Percentiles rank a stretch among this genome's conserved stretches.
Conservation (phyloP, 2,329 filamentous ascomycete genomes). For the Zymoseptoria passerinii region DNA sequence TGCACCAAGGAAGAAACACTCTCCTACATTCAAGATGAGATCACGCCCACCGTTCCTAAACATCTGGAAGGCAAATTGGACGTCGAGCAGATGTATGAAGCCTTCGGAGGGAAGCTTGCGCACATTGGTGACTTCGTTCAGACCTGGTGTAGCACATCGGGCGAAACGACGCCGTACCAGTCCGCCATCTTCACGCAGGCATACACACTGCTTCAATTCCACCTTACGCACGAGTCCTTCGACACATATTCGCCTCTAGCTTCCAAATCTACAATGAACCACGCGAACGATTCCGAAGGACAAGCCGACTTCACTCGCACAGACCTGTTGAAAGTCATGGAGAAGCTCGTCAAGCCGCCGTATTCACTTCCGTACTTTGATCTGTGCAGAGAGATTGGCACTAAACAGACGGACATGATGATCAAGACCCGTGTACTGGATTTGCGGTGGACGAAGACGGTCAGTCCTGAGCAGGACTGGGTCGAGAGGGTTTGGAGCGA, state of each 20-base stretch:
- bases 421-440: conserved; percentile 15
- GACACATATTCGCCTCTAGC: conserved; percentile 12
- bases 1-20: conserved; percentile 11
- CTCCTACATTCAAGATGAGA: conserved; percentile 7
- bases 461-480: conserved; percentile 9
- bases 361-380: conserved; percentile 15
- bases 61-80: conserved; percentile 8
- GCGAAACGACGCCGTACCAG: conserved; percentile 9
- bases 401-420: conserved; percentile 12
- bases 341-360: conserved; percentile 8
- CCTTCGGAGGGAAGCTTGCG: conserved; percentile 13
- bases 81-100: conserved; percentile 13
- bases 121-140: conserved; percentile 16
- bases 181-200: conserved; percentile 14
- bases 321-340: conserved; percentile 13
- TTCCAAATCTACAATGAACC: conserved; percentile 7
- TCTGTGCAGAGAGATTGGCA: conserved; percentile 14
- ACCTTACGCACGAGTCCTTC: conserved; percentile 10
- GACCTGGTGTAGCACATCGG: conserved; percentile 10
- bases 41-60: conserved; percentile 7
- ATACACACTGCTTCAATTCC: conserved; percentile 14
- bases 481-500: conserved; percentile 10
- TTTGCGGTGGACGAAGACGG: conserved; percentile 13
- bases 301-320: conserved; percentile 8
- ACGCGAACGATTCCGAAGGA: conserved; percentile 4